These are phyloP conservation scores for Ambrosia artemisiifolia DNA, from an alignment of 129 eudicot genomes.

Conservation along the genomic window DNA sequence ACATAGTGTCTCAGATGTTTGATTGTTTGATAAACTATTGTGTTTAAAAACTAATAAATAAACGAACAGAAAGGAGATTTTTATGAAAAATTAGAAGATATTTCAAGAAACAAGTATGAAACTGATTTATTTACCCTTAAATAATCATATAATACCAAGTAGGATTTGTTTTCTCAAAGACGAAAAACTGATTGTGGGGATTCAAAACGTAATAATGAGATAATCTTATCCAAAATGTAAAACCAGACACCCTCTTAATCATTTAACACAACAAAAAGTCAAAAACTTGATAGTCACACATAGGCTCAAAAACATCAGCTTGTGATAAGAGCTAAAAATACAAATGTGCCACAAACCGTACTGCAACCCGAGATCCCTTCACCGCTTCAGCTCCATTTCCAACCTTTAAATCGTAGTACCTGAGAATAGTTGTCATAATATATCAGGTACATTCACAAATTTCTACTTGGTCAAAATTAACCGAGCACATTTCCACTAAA, in stretches of 20 bases:
- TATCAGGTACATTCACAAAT: conserved; percentile 4
- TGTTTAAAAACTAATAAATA: background rate
- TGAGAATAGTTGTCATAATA: conserved; percentile 26
- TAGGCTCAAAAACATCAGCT: background rate
- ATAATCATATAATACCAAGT: background rate
- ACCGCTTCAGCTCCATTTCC: conserved; percentile 84
- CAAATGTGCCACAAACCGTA: conserved; percentile 72
- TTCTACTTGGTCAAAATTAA: background rate
- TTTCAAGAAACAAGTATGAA: background rate
- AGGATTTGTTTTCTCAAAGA: background rate
- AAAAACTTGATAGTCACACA: too few species aligned
- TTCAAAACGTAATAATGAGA: background rate
- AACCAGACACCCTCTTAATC: background rate
- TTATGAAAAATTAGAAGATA: background rate
- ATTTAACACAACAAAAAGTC: too few species aligned
- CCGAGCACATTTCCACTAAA: background rate
- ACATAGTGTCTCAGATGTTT: background rate
- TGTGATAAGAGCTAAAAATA: conserved; percentile 9
- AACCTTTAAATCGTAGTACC: conserved; percentile 92
- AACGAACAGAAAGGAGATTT: background rate
- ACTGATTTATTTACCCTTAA: background rate
- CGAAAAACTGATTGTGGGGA: background rate
- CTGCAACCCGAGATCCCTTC: conserved; percentile 99
- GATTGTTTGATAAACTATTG: background rate
- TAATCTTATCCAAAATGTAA: background rate